Conservation (phyloP, 768 basidiomycete species). For the Suillus subluteus region DNA sequence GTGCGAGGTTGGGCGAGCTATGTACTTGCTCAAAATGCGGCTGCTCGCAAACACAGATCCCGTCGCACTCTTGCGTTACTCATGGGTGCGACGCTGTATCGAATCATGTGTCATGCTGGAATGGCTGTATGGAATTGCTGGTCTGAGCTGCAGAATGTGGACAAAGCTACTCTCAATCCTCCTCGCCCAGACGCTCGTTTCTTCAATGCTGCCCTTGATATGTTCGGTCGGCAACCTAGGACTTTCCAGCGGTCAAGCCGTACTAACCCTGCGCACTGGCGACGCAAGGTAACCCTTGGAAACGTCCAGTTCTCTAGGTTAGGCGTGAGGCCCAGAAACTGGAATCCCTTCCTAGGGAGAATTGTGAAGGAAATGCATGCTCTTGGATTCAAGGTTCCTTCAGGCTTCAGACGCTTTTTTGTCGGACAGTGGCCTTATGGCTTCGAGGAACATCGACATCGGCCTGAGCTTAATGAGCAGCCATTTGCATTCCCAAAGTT, state of each 20-base stretch:
- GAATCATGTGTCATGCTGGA: constrained; percentile 40
- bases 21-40: constrained; percentile 27
- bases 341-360: constrained; percentile 40
- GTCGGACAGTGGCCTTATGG: constrained; percentile 36
- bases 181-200: constrained; percentile 64
- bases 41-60: constrained; percentile 26
- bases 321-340: constrained; percentile 29
- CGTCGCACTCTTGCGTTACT: constrained; percentile 33
- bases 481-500: constrained; percentile 31
- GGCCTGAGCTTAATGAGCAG: constrained; percentile 23
- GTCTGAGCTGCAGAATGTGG: constrained; percentile 22
- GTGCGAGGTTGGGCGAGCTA: constrained; percentile 42
- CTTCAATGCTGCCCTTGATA: constrained; percentile 62
- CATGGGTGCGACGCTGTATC: constrained; percentile 36
- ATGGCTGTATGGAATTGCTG: constrained; percentile 30
- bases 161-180: constrained; percentile 35
- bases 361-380: constrained; percentile 43
- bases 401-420: constrained; percentile 43
- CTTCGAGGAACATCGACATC: constrained; percentile 21
- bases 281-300: constrained; percentile 33
- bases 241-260: constrained; percentile 22
- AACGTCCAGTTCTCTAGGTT: constrained; percentile 29
- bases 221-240: constrained; percentile 38
- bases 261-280: constrained; percentile 30
- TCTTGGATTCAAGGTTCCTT: constrained; percentile 44